phyloP scores from a whole-genome alignment of 2,329 filamentous ascomycete genomes.

The Passalora sequoiae region DNA sequence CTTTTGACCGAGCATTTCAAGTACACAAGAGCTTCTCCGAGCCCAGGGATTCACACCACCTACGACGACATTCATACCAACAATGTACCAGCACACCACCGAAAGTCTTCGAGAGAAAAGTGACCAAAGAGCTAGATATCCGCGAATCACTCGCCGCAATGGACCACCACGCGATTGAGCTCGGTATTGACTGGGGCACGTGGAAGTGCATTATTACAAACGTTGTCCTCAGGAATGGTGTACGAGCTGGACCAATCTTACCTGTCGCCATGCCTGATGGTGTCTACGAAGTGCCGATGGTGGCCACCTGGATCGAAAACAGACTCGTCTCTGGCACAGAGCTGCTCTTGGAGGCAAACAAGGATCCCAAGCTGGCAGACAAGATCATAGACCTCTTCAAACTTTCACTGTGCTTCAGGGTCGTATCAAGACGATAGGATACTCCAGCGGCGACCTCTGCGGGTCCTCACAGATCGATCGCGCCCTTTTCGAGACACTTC shows the following conservation, averaged over 20 bases:
- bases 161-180: not conserved
- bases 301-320: conserved; percentile 9
- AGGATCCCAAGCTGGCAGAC: conserved; percentile 1
- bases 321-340: conserved; percentile 10
- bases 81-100: too few relatives aligned
- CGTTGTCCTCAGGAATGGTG: conserved; percentile 2
- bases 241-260: not conserved
- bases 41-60: too few relatives aligned
- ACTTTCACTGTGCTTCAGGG: conserved; percentile 8
- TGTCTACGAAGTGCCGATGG: conserved; percentile 6
- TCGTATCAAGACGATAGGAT: conserved; percentile 7
- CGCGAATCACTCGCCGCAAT: not conserved
- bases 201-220: conserved; percentile 5
- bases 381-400: conserved; percentile 12
- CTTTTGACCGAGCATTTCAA: too few relatives aligned
- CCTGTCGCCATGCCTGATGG: conserved; percentile 5
- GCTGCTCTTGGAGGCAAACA: conserved; percentile 4
- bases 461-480: conserved; percentile 12
- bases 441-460: conserved; percentile 11
- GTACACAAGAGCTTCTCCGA: too few relatives aligned
- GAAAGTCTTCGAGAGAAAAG: too few relatives aligned
- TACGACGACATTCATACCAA: too few relatives aligned
- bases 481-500: conserved; percentile 1
- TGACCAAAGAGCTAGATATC: too few relatives aligned
- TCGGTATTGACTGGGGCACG: conserved; percentile 8